A percentile compares a stretch with the other conserved stretches of the same genome.
Evolutionary conservation across 2,329 filamentous ascomycete genomes (phyloP).

Genomic region (Colletotrichum filicis): DNA sequence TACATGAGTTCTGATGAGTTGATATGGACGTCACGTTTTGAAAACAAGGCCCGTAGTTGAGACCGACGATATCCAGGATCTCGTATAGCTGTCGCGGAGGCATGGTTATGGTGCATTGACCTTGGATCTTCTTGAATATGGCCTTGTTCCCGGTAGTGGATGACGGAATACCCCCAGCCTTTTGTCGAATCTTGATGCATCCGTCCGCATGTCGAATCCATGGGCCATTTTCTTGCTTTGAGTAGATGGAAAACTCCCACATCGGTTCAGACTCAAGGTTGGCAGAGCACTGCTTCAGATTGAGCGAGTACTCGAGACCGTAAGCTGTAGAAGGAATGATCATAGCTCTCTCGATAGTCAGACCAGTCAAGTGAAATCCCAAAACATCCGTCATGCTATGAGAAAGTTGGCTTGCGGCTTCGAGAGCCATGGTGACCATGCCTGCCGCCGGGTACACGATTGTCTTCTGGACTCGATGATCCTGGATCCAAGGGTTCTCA

Average conservation of each 20-base stretch:
- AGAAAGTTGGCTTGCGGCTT: constrained; percentile 55
- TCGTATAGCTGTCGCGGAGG: constrained; percentile 61
- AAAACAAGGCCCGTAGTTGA: constrained; percentile 63
- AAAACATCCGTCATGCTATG: constrained; percentile 37
- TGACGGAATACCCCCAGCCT: not conserved
- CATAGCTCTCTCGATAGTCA: constrained; percentile 62
- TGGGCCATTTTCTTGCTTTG: constrained; percentile 50
- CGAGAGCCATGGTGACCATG: constrained; percentile 60
- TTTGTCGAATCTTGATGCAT: constrained; percentile 35
- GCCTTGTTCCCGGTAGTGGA: constrained; percentile 20
- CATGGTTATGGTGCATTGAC: constrained; percentile 46
- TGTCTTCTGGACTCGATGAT: constrained; percentile 62
- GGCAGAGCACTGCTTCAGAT: constrained; percentile 47
- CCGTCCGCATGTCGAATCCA: constrained; percentile 33
- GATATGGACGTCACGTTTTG: constrained; percentile 55
- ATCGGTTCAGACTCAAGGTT: constrained; percentile 24
- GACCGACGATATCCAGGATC: constrained; percentile 59
- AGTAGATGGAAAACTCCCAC: constrained; percentile 58
- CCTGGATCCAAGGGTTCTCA: constrained; percentile 63
- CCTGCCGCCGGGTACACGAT: constrained; percentile 63
- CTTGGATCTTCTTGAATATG: constrained; percentile 39
- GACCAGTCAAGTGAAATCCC: constrained; percentile 56
- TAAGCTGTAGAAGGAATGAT: constrained; percentile 57
- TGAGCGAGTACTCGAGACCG: constrained; percentile 62
- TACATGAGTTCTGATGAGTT: constrained; percentile 47